Conservation (phyloP, 768 basidiomycete genomes). For the Naganishia kalamii region DNA sequence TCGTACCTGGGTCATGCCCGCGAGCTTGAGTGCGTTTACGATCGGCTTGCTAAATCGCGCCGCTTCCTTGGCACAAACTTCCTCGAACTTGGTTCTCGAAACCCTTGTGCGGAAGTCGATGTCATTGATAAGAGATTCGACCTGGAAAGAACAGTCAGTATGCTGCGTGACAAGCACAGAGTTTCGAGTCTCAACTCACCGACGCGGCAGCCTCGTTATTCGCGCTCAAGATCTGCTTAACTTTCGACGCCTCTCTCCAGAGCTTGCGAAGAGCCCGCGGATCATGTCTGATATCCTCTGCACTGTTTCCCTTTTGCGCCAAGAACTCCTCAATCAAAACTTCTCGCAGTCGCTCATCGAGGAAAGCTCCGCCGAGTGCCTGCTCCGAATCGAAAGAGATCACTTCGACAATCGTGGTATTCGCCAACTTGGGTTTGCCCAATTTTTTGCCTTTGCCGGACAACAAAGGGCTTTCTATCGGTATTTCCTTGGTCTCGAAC, state of each 20-base stretch:
- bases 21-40: conserved; percentile 61
- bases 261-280: conserved; percentile 84
- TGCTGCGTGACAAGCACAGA: background rate
- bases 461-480: conserved; percentile 34
- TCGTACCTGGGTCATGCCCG: conserved; percentile 60
- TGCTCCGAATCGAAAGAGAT: conserved; percentile 78
- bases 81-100: conserved; percentile 71
- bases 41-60: conserved; percentile 64
- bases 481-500: conserved; percentile 40
- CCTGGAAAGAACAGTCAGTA: conserved; percentile 48
- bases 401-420: conserved; percentile 66
- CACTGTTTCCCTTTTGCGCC: conserved; percentile 46
- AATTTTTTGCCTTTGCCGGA: conserved; percentile 46
- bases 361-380: conserved; percentile 67
- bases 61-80: conserved; percentile 62
- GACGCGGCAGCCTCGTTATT: conserved; percentile 71
- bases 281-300: conserved; percentile 60
- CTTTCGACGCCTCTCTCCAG: conserved; percentile 84
- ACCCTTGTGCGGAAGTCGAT: conserved; percentile 80
- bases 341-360: conserved; percentile 76
- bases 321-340: conserved; percentile 58
- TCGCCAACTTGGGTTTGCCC: conserved; percentile 27
- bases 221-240: conserved; percentile 88
- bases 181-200: conserved; percentile 50
- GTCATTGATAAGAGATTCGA: conserved; percentile 84